These are phyloP conservation scores for Boletus sp. DNA, from an alignment of 1,284 basidiomycete genomes.

Conservation along the genomic window DNA sequence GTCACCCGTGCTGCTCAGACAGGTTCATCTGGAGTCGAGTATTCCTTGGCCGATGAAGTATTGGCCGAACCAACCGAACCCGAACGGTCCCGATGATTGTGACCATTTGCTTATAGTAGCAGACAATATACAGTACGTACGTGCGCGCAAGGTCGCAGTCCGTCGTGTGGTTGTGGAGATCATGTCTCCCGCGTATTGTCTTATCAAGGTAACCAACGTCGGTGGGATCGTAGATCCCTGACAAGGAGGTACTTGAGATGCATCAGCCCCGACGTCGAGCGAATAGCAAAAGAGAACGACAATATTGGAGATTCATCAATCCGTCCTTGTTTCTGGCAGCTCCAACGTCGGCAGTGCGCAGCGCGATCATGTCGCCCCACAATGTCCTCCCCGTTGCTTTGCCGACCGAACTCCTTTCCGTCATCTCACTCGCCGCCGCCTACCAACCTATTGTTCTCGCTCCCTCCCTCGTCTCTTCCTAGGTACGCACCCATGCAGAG, in stretches of 20 bases:
- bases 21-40: conserved; percentile 4
- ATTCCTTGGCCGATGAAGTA: conserved; percentile 18
- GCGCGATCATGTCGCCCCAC: not conserved
- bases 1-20: conserved; percentile 4
- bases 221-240: too few species aligned
- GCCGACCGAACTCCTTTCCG: conserved; percentile 36
- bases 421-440: conserved; percentile 36
- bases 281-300: too few species aligned
- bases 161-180: not conserved
- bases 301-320: too few species aligned
- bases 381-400: conserved; percentile 27
- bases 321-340: too few species aligned
- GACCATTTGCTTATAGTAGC: not conserved
- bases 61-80: conserved; percentile 17
- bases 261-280: too few species aligned
- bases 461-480: conserved; percentile 35
- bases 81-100: not conserved
- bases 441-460: conserved; percentile 26
- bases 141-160: not conserved
- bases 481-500: conserved; percentile 33
- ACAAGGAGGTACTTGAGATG: too few species aligned
- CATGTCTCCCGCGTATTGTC: too few species aligned
- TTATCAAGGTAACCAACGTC: too few species aligned
- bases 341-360: too few species aligned
- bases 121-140: not conserved